Evolutionary conservation across 345 rosid genomes (phyloP), one percentile per base, ranked within the genome.

Genomic region (Rhodamnia rubescens): DNA sequence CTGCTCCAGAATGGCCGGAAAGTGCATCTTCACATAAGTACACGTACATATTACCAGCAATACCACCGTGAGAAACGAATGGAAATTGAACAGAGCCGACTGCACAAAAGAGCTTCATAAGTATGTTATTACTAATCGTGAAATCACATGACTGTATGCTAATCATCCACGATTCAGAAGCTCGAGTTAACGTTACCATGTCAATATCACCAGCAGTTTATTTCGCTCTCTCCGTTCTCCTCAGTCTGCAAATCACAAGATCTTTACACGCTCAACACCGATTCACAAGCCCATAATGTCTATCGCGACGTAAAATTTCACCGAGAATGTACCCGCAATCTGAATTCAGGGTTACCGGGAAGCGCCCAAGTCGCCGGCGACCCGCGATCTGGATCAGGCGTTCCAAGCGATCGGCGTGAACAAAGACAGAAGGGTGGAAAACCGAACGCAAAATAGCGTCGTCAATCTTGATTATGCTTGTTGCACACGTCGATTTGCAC

Each of bases 31-130:
- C 64, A 98, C 92, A 74, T 90, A 95, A 16, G 96, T 96, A 90
- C 98, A 96, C 53, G 99, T 93, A 91, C 98, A 98, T 74, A 95
- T 96, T 84, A 94, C 98, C 88, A 98, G 92, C 85, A 98, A 89
- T 84, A 96, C 98, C 84, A 95, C 98, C 82, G 96, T 98, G 74
- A 96, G 86, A 86, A 95, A 95, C 5, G 98, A 98, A 88, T 93
- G 97, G 92, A 98, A 98, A 91, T 98, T 96, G 91, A 98, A 98
- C 84, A 96, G 94, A 26, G 99, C 98, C 83, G 98, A 96, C 98
- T 95, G 95, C 47, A 69, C 24, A 69, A 69, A 69, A 32, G 78
- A 69, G 58, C 52, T n/a, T 36, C 27, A 61, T 27, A 56, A 83
- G 21, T 6, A 49, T 10, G 51, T 49, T 10, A 49, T 40, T 40